Base-by-base conservation (phyloP, 768 basidiomycete genomes). In the Dictyophora rubrovolvata region DNA sequence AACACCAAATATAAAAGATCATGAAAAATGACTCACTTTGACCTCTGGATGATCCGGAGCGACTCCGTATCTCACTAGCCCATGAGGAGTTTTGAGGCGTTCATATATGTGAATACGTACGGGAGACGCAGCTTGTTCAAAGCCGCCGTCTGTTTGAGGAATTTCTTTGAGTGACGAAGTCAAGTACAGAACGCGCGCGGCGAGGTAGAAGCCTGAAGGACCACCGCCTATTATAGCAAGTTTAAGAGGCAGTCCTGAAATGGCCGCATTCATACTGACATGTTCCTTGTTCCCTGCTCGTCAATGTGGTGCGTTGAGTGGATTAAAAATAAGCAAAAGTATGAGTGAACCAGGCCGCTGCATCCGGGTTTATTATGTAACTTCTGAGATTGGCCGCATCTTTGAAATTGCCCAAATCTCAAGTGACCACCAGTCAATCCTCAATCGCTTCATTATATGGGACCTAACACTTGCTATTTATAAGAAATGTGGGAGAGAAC, bases 41-140 rank as follows among this genome's bases (percentile, higher is more conserved):
- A 98, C 94, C 74, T 97, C 95, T 10, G 96, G 93, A 71, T 98
- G 95, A 73, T 98, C 95, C 48, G 95, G 95, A 11, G 96, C 95
- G 14, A 99, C 94, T 0, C 96, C 94, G 67, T 94, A 99, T 49
- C 96, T 77, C 3, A 96, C 93, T 1, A 98, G 78, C 0, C 96
- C 96, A 68, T 96, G 90, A 11, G 95, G 95, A 28, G 92, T 85
- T 81, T 94, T 97, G 11, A 95, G 77, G 35, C 91, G 79, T 73
- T 99, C 95, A 69, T 84, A 99, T 67, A 99, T 72, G 69, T 98
- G 92, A 14, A 97, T 80, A 54, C 73, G 71, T n/a, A 82, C 67
- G 35, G 73, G 56, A 7, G 68, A 62, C 1, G 73, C 74, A 42
- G 12, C 42, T 5, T 42, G 42, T 12, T 42, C n/a, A 42, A 14